Percentiles rank a stretch among this genome's conserved stretches.
Evolutionary conservation across 139 green algal genomes (phyloP).

Genomic region (Chlorella sp.): DNA sequence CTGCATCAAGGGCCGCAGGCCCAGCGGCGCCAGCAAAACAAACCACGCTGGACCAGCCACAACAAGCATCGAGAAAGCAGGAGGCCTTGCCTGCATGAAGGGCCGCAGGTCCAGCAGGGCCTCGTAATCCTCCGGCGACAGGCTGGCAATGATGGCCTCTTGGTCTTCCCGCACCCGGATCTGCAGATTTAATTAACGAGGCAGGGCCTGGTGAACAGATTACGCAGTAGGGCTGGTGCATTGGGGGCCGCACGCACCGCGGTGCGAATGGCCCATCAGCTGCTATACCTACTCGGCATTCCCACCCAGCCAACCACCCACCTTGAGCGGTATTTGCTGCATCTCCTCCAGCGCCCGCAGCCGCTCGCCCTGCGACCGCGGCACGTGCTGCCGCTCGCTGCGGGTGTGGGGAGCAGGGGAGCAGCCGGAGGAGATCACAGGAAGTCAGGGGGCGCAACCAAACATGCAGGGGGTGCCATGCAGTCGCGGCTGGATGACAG

Average conservation of each 20-base stretch:
- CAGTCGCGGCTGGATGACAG: too few relatives aligned
- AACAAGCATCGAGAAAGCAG: too few relatives aligned
- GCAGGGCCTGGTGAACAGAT: too few relatives aligned
- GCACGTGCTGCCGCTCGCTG: slow-evolving; percentile 24
- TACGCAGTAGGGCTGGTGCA: too few relatives aligned
- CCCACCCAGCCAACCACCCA: background rate
- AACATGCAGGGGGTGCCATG: background rate
- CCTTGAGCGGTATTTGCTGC: slow-evolving; percentile 38
- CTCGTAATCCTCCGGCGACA: slow-evolving; percentile 3
- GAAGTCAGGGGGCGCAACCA: background rate
- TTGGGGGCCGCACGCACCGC: too few relatives aligned
- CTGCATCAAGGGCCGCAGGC: too few relatives aligned
- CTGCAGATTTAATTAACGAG: too few relatives aligned
- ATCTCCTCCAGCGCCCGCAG: slow-evolving; percentile 24
- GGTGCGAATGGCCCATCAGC: too few relatives aligned
- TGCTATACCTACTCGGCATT: too few relatives aligned
- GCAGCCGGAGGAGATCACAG: background rate
- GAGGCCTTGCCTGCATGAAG: too few relatives aligned
- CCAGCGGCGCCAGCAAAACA: too few relatives aligned
- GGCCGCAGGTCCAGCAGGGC: slow-evolving; percentile 19
- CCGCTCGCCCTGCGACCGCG: background rate
- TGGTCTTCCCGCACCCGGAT: slow-evolving; percentile 26
- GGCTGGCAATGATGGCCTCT: background rate
- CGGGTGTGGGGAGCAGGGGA: background rate
- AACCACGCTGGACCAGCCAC: too few relatives aligned